A percentile compares a stretch with the other conserved stretches of the same genome.
Conservation (phyloP, 176 grass and related monocot species). For the Avena atlantica region DNA sequence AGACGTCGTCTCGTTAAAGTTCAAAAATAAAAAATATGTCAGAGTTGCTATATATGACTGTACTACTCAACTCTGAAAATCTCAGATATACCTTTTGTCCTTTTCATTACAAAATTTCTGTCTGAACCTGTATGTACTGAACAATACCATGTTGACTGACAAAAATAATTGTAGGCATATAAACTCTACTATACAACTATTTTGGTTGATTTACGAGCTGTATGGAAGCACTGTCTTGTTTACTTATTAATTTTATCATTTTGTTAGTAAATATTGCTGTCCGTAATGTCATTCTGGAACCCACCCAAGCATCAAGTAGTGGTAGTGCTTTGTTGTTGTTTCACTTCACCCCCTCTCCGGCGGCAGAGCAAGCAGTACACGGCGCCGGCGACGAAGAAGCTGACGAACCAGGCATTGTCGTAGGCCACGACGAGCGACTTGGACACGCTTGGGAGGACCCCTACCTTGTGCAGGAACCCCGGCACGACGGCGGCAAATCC, state of each 20-base stretch:
- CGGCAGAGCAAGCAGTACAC: conserved; percentile 5
- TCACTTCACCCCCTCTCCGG: neutral
- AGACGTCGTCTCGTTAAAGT: no score
- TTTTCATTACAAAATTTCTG: no score
- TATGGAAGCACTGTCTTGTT: neutral
- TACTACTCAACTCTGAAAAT: no score
- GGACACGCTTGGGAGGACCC: neutral
- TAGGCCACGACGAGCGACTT: conserved; percentile 25
- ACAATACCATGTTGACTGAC: neutral
- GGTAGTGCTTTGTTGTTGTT: no score
- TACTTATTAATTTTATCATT: neutral
- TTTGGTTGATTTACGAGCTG: neutral
- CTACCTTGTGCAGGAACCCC: conserved; percentile 32
- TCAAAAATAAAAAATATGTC: no score
- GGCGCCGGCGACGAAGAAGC: conserved; percentile 29
- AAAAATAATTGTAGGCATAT: neutral
- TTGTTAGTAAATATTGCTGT: neutral
- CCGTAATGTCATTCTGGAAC: neutral
- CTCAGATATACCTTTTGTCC: no score
- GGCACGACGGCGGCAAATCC: conserved; percentile 20
- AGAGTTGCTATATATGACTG: no score
- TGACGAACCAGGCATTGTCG: conserved; percentile 15
- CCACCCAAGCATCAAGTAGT: neutral
- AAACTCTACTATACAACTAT: neutral
- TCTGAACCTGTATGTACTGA: neutral